Base-by-base conservation (phyloP, 2,329 filamentous ascomycete genomes). In the Colletotrichum incanum region DNA sequence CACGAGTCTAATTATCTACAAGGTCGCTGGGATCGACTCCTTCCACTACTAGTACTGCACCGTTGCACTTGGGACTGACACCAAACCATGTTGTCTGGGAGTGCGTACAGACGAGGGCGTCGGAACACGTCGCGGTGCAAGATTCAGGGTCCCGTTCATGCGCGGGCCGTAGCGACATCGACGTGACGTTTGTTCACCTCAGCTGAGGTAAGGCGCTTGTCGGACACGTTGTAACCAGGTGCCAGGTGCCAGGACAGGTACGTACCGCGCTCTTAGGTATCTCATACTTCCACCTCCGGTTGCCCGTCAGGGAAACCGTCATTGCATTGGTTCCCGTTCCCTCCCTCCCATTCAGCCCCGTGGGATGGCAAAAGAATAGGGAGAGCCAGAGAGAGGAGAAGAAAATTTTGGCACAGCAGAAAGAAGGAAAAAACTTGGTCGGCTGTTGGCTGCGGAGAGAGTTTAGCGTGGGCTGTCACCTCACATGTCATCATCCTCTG, bases 401-500 rank as follows among this genome's bases (percentile, higher is more conserved):
- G 9, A 16, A 8, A 2, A 18, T 4, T 5, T 23, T 23, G 18
- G 16, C 14, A 55, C 39, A 59, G 26, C 4, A 39, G 6, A 14
- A 39, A 37, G 39, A 43, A 9, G 20, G 18, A 31, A 41, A 55
- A 55, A 64, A 26, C 43, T 41, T 45, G 20, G 50, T 45, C 31
- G 54, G 68, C 47, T 56, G 65, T 70, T 70, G 58, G 59, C 56
- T 70, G 52, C 26, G 41, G 12, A 39, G 34, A 54, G 18, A 43
- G 60, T 64, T 41, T 58, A 68, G 70, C 54, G 65, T 70, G 66
- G 65, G 39, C 66, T 65, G 66, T 72, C 66, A 72, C 70, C 70
- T 72, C 70, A 72, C 65, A 72, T 72, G 70, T 70, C 70, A 72
- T 72, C 70, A 72, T 70, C 41, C 60, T 54, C 54, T 41, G 60